Evolutionary conservation across 805 yeast genomes (phyloP), one percentile per base, ranked within the genome.

Genomic region (Debaryomyces castellii): DNA sequence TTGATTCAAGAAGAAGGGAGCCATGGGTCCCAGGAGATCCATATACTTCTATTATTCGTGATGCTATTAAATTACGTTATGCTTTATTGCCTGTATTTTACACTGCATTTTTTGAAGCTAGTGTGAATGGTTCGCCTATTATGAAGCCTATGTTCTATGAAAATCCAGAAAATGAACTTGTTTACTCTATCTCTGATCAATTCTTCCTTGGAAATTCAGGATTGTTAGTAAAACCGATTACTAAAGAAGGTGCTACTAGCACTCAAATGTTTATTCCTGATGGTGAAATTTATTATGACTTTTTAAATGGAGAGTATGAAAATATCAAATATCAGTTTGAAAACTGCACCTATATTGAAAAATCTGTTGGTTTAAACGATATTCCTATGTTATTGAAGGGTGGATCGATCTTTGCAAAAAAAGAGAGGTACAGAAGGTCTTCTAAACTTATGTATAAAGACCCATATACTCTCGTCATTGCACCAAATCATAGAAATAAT

Each of bases 1-100:
- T 92, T 43, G 99, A 94, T 63, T 76, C 97, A 0, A 76, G 85
- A 58, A 82, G 98, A 66, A 80, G 97, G 51, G 99, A 94, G 63
- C 99, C 99, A 1, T 92, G 89, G 84, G 63, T 92, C 39, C 74
- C 86, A 1, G 87, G 87, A 7, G 95, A 85, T 24, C 91, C 92
- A 2, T 81, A 81, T 53, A 80, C 85, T 6, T 66, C 80, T 0
- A 61, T 77, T 18, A 84, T 91, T 46, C 77, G 86, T 48, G 84
- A 87, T 39, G 85, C 96, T 0, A 75, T 94, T 7, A 73, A 69
- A 44, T 71, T 88, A 52, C 76, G 99, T 48, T 94, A 94, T 64
- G 65, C 76, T 16, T 68, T 94, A 41, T 69, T 92, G 41, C 96
- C 98, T 0, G 73, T 84, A 5, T 65, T 89, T 41, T 94, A 94